phyloP scores from a whole-genome alignment of 805 yeast species.

The Suhomyces kilbournensis region DNA sequence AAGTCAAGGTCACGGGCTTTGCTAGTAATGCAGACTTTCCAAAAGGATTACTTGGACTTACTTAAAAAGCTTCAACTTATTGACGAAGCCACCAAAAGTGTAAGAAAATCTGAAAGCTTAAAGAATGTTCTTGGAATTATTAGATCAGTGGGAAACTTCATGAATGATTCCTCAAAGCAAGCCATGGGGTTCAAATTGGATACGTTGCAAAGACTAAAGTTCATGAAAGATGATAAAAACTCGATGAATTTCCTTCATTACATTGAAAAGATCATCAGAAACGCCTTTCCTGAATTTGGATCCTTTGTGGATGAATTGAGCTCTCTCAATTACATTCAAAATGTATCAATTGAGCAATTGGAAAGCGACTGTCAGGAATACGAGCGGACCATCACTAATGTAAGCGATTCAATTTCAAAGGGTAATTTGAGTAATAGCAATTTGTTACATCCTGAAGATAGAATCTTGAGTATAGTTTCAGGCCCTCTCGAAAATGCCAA shows the following conservation, averaged over 20 bases:
- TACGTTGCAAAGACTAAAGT: slow-evolving; percentile 84
- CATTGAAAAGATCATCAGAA: slow-evolving; percentile 84
- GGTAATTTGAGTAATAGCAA: slow-evolving; percentile 84
- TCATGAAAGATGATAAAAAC: slow-evolving; percentile 86
- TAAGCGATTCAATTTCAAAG: slow-evolving; percentile 66
- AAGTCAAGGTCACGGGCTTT: slow-evolving; percentile 84
- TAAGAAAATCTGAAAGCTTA: slow-evolving; percentile 65
- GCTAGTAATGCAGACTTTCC: slow-evolving; percentile 63
- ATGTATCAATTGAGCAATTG: slow-evolving; percentile 79
- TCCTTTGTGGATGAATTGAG: slow-evolving; percentile 71
- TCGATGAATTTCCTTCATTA: slow-evolving; percentile 88
- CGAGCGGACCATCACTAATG: slow-evolving; percentile 59
- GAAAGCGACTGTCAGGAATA: slow-evolving; percentile 68
- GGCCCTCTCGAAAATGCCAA: slow-evolving; percentile 75
- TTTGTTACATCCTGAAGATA: slow-evolving; percentile 80
- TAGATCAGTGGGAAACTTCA: slow-evolving; percentile 88
- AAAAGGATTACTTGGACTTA: slow-evolving; percentile 74
- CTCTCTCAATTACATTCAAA: slow-evolving; percentile 58
- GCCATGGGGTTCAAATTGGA: slow-evolving; percentile 90
- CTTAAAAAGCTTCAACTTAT: slow-evolving; percentile 62
- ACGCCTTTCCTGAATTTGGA: slow-evolving; percentile 75
- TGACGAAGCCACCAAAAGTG: slow-evolving; percentile 69
- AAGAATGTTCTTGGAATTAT: slow-evolving; percentile 78
- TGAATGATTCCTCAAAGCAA: slow-evolving; percentile 91
- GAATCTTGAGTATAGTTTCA: slow-evolving; percentile 56